Evolutionary conservation across 768 basidiomycete genomes (phyloP).

Genomic region (Glaciozyma antarctica): DNA sequence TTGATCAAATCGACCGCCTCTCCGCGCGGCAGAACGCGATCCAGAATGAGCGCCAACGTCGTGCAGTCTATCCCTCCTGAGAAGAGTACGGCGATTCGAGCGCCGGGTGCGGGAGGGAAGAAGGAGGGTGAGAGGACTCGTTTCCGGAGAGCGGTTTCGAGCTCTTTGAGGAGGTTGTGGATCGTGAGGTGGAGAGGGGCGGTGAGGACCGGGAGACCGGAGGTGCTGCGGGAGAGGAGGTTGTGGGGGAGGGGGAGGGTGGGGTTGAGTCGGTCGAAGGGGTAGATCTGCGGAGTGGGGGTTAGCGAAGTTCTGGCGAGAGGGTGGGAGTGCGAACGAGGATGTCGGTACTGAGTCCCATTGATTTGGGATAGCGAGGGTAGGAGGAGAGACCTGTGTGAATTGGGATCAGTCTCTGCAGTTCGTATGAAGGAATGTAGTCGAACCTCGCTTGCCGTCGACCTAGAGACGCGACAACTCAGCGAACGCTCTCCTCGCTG

Average conservation of each 20-base stretch:
- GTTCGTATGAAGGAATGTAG: no score
- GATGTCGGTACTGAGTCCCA: background rate
- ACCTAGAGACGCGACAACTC: background rate
- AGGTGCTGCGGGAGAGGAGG: slow-evolving; percentile 1
- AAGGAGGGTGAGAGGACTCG: slow-evolving; percentile 24
- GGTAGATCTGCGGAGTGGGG: slow-evolving; percentile 17
- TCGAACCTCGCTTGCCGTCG: background rate
- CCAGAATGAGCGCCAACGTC: slow-evolving; percentile 66
- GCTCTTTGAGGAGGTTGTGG: slow-evolving; percentile 30
- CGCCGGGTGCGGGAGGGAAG: slow-evolving; percentile 24
- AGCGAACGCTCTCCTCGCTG: no score
- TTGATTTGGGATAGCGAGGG: slow-evolving; percentile 4
- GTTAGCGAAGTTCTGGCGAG: background rate
- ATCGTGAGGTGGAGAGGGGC: slow-evolving; percentile 29
- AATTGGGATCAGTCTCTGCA: no score
- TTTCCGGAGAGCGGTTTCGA: slow-evolving; percentile 20
- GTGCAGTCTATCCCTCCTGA: slow-evolving; percentile 95
- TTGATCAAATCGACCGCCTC: slow-evolving; percentile 32
- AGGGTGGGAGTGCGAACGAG: background rate
- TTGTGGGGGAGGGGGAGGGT: slow-evolving; percentile 31
- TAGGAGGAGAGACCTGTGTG: slow-evolving; percentile 2
- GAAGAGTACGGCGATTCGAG: slow-evolving; percentile 71
- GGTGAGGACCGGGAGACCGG: slow-evolving; percentile 2
- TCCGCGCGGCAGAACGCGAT: slow-evolving; percentile 45
- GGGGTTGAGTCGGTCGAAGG: slow-evolving; percentile 31